These are phyloP conservation scores for Syzygium aqueum DNA, from an alignment of 345 rosid genomes.

Conservation along the genomic window DNA sequence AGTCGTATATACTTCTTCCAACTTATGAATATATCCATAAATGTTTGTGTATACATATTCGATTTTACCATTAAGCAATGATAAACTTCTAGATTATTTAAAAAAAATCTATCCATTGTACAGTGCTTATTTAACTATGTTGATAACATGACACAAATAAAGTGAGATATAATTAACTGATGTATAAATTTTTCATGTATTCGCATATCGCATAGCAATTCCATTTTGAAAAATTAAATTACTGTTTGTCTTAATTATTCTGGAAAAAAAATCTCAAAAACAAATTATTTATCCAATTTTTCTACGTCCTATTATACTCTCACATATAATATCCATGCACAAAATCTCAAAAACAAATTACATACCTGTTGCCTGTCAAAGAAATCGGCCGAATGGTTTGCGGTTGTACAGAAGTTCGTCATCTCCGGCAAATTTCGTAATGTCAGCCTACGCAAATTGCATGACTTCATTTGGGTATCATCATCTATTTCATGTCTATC, in stretches of 20 bases:
- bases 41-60: not conserved
- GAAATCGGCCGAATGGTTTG: not conserved
- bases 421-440: not conserved
- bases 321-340: not conserved
- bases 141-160: not conserved
- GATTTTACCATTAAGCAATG: not conserved
- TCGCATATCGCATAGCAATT: not conserved
- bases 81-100: not conserved
- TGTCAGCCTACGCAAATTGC: not conserved
- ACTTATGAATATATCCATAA: no score
- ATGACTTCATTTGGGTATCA: rapidly evolving
- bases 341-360: not conserved
- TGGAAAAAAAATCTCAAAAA: not conserved
- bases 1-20: no score
- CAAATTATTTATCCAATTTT: not conserved
- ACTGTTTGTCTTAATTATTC: not conserved
- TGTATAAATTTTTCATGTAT: not conserved
- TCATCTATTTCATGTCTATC: not conserved
- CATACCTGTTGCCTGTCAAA: not conserved
- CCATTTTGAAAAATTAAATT: not conserved
- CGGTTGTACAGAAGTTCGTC: not conserved
- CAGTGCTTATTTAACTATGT: not conserved
- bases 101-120: not conserved
- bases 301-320: rapidly evolving
- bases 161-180: not conserved